Base-by-base conservation (phyloP, 345 rosid genomes). In the Rubroshorea leprosula region DNA sequence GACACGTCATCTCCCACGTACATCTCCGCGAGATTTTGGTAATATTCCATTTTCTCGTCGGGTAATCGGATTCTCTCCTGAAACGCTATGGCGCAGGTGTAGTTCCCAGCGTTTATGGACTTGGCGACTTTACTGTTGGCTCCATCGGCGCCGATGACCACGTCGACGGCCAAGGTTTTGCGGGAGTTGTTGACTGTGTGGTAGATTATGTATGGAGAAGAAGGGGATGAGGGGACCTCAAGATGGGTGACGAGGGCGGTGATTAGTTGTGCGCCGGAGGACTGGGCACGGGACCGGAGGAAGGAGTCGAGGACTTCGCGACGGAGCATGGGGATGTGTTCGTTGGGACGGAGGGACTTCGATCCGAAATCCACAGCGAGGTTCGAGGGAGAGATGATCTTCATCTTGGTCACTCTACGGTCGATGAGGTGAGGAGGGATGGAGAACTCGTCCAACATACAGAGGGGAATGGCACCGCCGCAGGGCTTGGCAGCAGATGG, bases 401-500 rank as follows among this genome's bases (percentile, higher is more conserved):
- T 73, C 88, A 85, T 85, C 62, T 70, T 70, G 52, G 86, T 82
- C 61, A 82, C 88, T 20, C 63, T 83, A 49, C 88, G 84, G 71
- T 85, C 86, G 61, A 85, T 60, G 75, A 85, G 83, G 53, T 65
- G 58, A 43, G 49, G 68, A 18, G 88, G 92, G 70, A 85, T 75
- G 26, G 69, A 64, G 77, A 82, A 85, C 72, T 82, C 92, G 15
- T 80, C 84, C 6, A 85, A 39, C 92, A 85, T 82, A 61, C 88
- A 85, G 19, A 85, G 70, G 20, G 92, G 92, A 63, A 85, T 85
- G 24, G 86, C 92, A 4, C 88, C 92, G 54, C 88, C 88, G 61
- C 88, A 85, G 20, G 93, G 88, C 64, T 82, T 85, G 60, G 88
- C 77, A 0, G 76, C 49, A 23, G 77, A 63, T 10, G 86, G 74